phyloP scores from a whole-genome alignment of 345 rosid species.

The Populus ilicifolia region DNA sequence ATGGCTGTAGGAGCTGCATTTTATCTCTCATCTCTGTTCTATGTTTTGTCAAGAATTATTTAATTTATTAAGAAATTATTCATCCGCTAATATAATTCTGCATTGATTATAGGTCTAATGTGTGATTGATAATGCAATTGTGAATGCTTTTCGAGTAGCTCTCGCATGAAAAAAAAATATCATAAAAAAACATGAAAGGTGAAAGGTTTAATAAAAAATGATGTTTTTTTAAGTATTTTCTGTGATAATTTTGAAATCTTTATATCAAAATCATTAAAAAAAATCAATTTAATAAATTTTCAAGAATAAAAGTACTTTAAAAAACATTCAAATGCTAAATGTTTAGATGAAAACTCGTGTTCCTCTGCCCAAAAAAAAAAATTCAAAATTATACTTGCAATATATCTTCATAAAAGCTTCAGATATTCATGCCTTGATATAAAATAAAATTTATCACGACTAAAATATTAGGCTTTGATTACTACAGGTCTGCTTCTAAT shows the following conservation, averaged over 20 bases:
- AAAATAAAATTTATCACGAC: background rate
- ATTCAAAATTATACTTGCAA: background rate
- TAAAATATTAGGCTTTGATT: background rate
- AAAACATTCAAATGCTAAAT: no score
- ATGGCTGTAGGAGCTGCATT: background rate
- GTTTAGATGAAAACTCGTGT: background rate
- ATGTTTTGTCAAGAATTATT: background rate
- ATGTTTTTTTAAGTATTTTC: no score
- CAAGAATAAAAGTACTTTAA: no score
- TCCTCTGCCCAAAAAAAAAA: background rate
- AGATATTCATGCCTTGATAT: background rate
- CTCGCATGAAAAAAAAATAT: no score
- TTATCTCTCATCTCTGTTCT: background rate
- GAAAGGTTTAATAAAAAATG: no score
- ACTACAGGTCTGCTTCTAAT: background rate
- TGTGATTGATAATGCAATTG: no score
- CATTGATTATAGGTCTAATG: background rate
- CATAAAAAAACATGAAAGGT: no score
- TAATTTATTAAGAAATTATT: background rate
- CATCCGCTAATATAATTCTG: no score
- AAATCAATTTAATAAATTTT: no score
- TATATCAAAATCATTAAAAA: no score
- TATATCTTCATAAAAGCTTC: background rate
- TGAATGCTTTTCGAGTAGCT: no score
- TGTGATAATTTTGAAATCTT: no score